Percentiles rank a stretch among this genome's conserved stretches.
phyloP scores from a whole-genome alignment of 2,329 filamentous ascomycete species.

The Ophiostoma populinum region DNA sequence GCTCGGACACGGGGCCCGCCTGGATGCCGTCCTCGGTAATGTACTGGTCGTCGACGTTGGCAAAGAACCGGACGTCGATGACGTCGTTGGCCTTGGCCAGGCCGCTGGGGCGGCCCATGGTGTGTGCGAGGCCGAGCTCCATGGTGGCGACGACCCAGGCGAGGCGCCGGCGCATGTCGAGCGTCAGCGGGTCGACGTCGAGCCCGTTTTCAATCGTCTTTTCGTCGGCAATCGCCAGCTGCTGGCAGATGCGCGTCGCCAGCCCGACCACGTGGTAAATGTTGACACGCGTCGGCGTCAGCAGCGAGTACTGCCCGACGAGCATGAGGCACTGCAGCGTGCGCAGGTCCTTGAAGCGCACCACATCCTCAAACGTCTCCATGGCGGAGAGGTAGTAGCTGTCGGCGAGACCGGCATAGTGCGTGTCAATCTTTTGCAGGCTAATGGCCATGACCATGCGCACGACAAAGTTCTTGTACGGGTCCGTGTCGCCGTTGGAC shows the following conservation, averaged over 20 bases:
- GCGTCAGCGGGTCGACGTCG: constrained; percentile 49
- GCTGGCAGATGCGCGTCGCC: constrained; percentile 73
- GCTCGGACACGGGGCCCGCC: constrained; percentile 54
- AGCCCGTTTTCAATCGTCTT: constrained; percentile 58
- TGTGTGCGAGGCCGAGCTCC: constrained; percentile 77
- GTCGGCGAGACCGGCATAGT: constrained; percentile 86
- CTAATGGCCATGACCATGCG: constrained; percentile 90
- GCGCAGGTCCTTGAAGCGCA: constrained; percentile 77
- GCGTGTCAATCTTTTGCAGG: constrained; percentile 75
- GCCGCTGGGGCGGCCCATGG: constrained; percentile 70
- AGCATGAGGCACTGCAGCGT: constrained; percentile 80
- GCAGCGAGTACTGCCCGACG: constrained; percentile 77
- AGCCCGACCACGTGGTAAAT: constrained; percentile 88
- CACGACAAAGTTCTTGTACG: constrained; percentile 75
- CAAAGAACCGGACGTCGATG: constrained; percentile 74
- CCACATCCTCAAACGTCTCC: constrained; percentile 62
- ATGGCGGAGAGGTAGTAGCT: constrained; percentile 88
- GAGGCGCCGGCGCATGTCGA: constrained; percentile 78
- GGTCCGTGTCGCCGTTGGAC: constrained; percentile 56
- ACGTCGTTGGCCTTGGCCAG: constrained; percentile 70
- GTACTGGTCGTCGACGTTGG: constrained; percentile 62
- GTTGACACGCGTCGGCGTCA: constrained; percentile 81
- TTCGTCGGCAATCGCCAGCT: constrained; percentile 74
- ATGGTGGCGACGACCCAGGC: constrained; percentile 80
- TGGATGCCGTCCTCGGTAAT: constrained; percentile 65